Conservation (phyloP, 768 basidiomycete species). For the Xanthoconium purpureum region DNA sequence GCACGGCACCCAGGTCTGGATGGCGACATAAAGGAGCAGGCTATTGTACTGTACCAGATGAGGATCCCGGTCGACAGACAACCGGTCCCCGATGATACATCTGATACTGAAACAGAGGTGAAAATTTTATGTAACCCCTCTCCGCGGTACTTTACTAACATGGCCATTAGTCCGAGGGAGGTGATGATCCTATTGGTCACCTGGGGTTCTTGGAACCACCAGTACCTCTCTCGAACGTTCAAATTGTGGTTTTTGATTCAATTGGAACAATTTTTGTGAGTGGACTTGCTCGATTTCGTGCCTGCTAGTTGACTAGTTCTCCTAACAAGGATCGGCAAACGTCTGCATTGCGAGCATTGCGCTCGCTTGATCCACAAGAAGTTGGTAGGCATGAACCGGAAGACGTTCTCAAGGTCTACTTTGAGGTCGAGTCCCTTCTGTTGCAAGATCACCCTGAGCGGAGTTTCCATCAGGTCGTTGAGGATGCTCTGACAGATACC, state of each 20-base stretch:
- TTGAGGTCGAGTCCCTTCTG: neutral
- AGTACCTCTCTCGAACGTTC: neutral
- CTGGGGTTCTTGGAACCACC: neutral
- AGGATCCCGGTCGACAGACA: neutral
- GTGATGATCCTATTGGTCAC: neutral
- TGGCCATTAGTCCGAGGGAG: neutral
- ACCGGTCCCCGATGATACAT: neutral
- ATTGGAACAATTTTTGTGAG: neutral
- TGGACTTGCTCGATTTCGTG: neutral
- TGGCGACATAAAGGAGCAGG: neutral
- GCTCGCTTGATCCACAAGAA: neutral
- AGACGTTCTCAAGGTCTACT: neutral
- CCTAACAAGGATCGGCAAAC: neutral
- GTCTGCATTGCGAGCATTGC: neutral
- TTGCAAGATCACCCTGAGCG: neutral
- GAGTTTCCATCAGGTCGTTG: neutral
- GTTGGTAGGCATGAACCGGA: neutral
- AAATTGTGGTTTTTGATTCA: neutral
- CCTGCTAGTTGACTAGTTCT: neutral
- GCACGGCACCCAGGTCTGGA: neutral
- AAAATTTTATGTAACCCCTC: neutral
- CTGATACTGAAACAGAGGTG: neutral
- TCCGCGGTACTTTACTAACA: too few relatives aligned
- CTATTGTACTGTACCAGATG: neutral
- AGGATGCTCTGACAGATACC: neutral